These are phyloP conservation scores for Kuraishia piskuri DNA, from an alignment of 805 yeast species.

Conservation along the genomic window DNA sequence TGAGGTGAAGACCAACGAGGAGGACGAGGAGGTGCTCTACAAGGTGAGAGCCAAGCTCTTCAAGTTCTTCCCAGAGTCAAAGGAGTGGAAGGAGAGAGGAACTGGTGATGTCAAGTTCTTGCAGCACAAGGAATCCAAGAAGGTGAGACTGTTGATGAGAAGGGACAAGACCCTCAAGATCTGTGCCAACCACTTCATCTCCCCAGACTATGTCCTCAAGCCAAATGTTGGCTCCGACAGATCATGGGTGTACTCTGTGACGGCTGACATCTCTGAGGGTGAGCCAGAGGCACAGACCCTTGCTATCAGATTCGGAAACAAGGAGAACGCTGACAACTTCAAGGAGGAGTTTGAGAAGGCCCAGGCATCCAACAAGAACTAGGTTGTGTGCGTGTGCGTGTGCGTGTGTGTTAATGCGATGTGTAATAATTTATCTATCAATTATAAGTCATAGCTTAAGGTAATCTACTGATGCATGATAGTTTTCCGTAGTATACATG, in stretches of 20 bases:
- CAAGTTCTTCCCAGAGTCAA: slow-evolving; percentile 69
- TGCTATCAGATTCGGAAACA: slow-evolving; percentile 90
- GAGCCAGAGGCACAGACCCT: slow-evolving; percentile 92
- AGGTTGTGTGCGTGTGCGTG: too few species aligned
- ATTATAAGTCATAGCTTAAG: neutral
- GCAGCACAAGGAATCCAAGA: slow-evolving; percentile 73
- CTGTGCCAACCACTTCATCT: slow-evolving; percentile 92
- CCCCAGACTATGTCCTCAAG: slow-evolving; percentile 73
- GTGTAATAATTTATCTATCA: slow-evolving; percentile 1
- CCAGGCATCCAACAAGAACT: slow-evolving; percentile 51
- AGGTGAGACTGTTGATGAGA: slow-evolving; percentile 93
- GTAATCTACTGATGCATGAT: neutral
- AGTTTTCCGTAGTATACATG: neutral
- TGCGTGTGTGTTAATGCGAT: neutral
- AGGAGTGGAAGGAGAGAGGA: slow-evolving; percentile 99
- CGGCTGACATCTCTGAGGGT: slow-evolving; percentile 94
- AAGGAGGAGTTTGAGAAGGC: slow-evolving; percentile 88
- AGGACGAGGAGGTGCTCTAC: slow-evolving; percentile 71
- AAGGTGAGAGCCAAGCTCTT: slow-evolving; percentile 94
- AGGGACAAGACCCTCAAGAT: slow-evolving; percentile 97
- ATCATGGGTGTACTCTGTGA: slow-evolving; percentile 95
- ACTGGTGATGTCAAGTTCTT: slow-evolving; percentile 96
- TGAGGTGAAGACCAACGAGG: slow-evolving; percentile 93
- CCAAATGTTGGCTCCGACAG: slow-evolving; percentile 96
- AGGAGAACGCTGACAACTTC: slow-evolving; percentile 91